Base-by-base conservation (phyloP, 1,139 yeast species). In the Saccharomyces hybrid region DNA sequence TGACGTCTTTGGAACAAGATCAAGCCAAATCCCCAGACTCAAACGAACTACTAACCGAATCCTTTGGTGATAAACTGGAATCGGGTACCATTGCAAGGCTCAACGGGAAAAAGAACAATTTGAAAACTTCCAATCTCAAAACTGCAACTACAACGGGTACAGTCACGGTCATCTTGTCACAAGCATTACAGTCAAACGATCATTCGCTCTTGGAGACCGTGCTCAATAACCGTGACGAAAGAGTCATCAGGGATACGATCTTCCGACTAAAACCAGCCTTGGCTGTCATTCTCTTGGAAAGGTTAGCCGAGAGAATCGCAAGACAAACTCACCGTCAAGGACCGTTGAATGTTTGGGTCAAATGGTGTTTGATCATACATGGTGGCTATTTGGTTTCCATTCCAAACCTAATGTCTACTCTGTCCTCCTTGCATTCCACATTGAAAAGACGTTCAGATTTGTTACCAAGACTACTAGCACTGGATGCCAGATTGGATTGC, bases 291-390 rank as follows among this genome's bases (percentile, higher is more conserved):
- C 75, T 93, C 48, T 75, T 95, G 59, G 96, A 91, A 66, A 78
- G 91, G 64, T 74, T 93, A 42, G 90, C 96, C 1, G 96, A 90
- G 67, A 81, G 88, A 68, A 81, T 89, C 56, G 85, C 91, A 9
- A 80, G 95, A 63, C 75, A 77, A 27, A 81, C 83, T 5, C 72
- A 77, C 56, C 66, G 76, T 52, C 90, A 90, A 59, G 88, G 85
- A 44, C 85, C 84, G 57, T 76, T 93, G 59, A 85, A 86, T 59
- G 78, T 82, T 51, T 93, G 99, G 99, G 84, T 91, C 60, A 88
- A 91, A 69, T 91, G 97, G 95, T 84, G 90, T 51, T 76, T 95
- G 64, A 84, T 93, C 49, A 82, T 87, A 44, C 99, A 95, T 69
- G 99, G 99, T 46, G 93, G 95, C 1, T 83, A 83, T 59, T 60